Conservation (phyloP, 2,329 filamentous ascomycete species). For the Amauroascus verrucosus region DNA sequence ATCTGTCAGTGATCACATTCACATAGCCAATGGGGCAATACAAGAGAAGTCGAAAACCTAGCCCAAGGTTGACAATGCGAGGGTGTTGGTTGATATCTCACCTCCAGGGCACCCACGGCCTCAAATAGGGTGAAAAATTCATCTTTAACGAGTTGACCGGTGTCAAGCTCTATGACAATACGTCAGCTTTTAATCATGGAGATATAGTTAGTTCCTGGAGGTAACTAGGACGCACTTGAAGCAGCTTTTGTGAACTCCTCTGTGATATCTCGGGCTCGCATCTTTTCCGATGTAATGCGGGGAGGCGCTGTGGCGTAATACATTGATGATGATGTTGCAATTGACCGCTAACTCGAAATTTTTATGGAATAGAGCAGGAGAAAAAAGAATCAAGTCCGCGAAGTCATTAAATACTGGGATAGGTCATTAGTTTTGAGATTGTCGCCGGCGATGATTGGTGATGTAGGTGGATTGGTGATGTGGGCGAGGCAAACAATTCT, state of each 20-base stretch:
- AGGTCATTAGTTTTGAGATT: background rate
- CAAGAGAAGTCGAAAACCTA: background rate
- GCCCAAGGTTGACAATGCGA: background rate
- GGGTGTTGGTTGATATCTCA: constrained; percentile 21
- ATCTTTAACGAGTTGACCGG: constrained; percentile 87
- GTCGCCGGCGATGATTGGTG: background rate
- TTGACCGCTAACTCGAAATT: background rate
- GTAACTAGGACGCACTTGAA: constrained; percentile 33
- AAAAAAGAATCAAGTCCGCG: background rate
- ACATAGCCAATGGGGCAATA: background rate
- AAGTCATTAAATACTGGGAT: background rate
- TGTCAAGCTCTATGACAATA: constrained; percentile 51
- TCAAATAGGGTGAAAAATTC: constrained; percentile 88
- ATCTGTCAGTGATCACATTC: background rate
- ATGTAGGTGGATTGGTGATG: no score
- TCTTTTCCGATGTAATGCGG: constrained; percentile 24
- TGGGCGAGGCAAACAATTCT: background rate
- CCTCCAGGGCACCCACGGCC: constrained; percentile 66
- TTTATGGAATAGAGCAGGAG: background rate
- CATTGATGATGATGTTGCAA: background rate
- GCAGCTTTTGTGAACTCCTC: constrained; percentile 45
- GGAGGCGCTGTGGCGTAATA: background rate
- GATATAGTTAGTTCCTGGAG: background rate
- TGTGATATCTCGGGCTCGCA: constrained; percentile 45
- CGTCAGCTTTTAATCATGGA: constrained; percentile 2